Base-by-base conservation (phyloP, 1,284 basidiomycete genomes). In the Boletellus deceptivus region DNA sequence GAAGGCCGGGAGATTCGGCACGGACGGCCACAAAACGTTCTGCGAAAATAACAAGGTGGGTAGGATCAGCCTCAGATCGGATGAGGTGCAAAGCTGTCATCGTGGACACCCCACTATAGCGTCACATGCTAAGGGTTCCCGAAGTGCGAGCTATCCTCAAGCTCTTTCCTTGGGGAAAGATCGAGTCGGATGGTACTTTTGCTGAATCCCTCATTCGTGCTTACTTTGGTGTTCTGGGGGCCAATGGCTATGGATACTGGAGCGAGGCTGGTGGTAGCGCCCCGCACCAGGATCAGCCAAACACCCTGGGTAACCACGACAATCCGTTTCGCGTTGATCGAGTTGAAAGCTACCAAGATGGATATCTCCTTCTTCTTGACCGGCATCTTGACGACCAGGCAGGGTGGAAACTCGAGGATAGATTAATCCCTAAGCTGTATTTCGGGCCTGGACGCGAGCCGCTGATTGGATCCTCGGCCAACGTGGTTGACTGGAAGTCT, bases 161-260 rank as follows among this genome's bases (percentile, higher is more conserved):
- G 16, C 59, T 66, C 27, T 74, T 73, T 49, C 67, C 72, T 10
- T 74, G 74, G 72, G 73, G 70, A 6, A 68, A 65, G 37, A 16
- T 75, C 20, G 74, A 75, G 49, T 62, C 59, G 11, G 72, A 74
- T 53, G 72, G 72, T 3, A 72, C 71, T 20, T 75, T 73, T 59
- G 49, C 58, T 8, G 58, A 60, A 43, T 53, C 65, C 14, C 37
- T 74, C 40, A 63, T 64, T 22, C 65, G 65, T n/a, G 74, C 69
- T n/a, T 69, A 67, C 25, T 70, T 67, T 49, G 57, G 48, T n/a
- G 72, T 76, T 24, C 53, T 75, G 16, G 72, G 72, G 25, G 63
- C 60, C n/a, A 56, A 64, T 38, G 65, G 64, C 14, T 67, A 59
- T 34, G 72, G 72, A 22, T 75, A 65, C 46, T 74, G 73, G 72